A percentile compares a stretch with the other conserved stretches of the same genome.
These are phyloP conservation scores for Chalciporus piperatus DNA, from an alignment of 768 basidiomycete genomes.

Conservation along the genomic window DNA sequence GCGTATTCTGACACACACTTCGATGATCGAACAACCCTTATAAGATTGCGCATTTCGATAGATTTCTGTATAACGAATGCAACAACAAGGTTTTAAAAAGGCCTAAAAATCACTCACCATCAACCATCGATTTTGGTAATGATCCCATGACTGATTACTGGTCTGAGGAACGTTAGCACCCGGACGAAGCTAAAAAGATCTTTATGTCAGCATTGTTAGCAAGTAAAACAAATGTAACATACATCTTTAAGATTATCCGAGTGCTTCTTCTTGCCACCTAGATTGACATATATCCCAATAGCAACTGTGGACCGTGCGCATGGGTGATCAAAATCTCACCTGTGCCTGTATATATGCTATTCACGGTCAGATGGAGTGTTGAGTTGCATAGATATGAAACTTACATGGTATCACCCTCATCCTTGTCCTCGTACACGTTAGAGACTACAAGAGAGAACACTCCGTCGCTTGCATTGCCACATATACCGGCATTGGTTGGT, in stretches of 20 bases:
- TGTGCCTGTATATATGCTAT: constrained; percentile 28
- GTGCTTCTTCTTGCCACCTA: constrained; percentile 19
- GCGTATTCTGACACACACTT: constrained; percentile 24
- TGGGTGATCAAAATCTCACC: not conserved
- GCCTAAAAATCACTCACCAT: constrained; percentile 10
- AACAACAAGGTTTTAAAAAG: too few species aligned
- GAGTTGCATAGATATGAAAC: not conserved
- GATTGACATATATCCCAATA: not conserved
- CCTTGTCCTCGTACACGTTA: constrained; percentile 21
- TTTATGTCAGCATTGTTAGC: not conserved
- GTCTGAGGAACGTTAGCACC: constrained; percentile 18
- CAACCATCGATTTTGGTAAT: constrained; percentile 12
- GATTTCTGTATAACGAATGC: constrained; percentile 17
- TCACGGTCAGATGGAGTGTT: too few species aligned
- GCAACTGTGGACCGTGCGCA: too few species aligned
- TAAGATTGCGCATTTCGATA: constrained; percentile 11
- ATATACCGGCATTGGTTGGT: constrained; percentile 13
- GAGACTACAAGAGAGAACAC: constrained; percentile 21
- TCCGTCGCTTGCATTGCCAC: constrained; percentile 11
- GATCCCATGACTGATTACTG: constrained; percentile 22
- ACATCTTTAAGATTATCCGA: constrained; percentile 17
- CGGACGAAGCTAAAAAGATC: constrained; percentile 3
- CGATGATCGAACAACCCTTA: constrained; percentile 28
- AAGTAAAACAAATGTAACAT: not conserved
- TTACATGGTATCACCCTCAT: constrained; percentile 27